Percentiles rank a stretch among this genome's conserved stretches.
Evolutionary conservation across 2,329 filamentous ascomycete species (phyloP).

Genomic region (Ceratocystiopsis brevicomis): DNA sequence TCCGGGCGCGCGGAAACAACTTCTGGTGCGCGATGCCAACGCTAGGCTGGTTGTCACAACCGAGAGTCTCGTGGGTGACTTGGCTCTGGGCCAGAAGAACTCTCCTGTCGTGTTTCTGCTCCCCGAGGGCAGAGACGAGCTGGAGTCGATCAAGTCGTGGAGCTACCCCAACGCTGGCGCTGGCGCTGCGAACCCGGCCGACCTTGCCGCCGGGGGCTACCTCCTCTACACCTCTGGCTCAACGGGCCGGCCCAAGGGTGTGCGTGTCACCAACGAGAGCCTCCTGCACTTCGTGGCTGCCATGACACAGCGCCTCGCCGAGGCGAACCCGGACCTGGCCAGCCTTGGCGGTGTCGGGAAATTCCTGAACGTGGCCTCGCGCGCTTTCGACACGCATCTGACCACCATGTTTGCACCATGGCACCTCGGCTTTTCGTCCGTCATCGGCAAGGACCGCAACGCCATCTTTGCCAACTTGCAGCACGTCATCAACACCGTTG

Average conservation of each 20-base stretch:
- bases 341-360: conserved; percentile 11
- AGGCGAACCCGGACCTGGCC: conserved; percentile 5
- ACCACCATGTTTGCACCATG: conserved; percentile 11
- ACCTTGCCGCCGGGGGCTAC: conserved; percentile 22
- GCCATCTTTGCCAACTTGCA: conserved; percentile 15
- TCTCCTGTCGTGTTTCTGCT: no score
- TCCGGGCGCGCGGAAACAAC: conserved; percentile 37
- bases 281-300: conserved; percentile 8
- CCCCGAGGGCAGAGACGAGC: conserved; percentile 1
- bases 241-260: conserved; percentile 38
- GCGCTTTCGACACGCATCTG: conserved; percentile 13
- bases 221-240: conserved; percentile 39
- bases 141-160: conserved; percentile 3
- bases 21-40: conserved; percentile 40
- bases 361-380: conserved; percentile 11
- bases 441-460: conserved; percentile 7
- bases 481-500: conserved; percentile 26
- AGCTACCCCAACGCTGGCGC: conserved; percentile 29
- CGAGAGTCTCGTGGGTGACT: conserved; percentile 18
- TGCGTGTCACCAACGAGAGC: conserved; percentile 40
- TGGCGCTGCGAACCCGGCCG: conserved; percentile 4
- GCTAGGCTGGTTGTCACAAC: conserved; percentile 31
- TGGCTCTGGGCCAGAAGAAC: conserved; percentile 8
- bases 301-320: conserved; percentile 7
- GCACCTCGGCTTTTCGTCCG: conserved; percentile 8